Evolutionary conservation across 2,329 filamentous ascomycete genomes (phyloP), one percentile per base, ranked within the genome.

Genomic region (Cladobotryum protrusum): DNA sequence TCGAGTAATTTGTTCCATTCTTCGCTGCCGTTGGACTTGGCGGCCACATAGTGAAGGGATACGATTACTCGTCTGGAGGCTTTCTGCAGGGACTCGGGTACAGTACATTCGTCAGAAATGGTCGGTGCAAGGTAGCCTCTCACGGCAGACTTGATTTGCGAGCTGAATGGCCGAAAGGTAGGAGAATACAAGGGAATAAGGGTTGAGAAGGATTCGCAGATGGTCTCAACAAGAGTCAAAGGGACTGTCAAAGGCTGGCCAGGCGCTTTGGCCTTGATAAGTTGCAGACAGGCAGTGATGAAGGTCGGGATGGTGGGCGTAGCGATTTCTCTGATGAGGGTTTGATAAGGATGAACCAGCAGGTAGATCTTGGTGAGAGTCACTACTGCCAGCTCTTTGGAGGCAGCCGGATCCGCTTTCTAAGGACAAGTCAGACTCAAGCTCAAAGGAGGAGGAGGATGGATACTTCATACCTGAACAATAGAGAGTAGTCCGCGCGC

Each of bases 251-350:
- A 45, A 8, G 52, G 47, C 36, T 59, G 57, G 13, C 53, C 59
- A 9, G 60, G 50, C 2, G 72, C 65, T 0, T 71, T 65, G 1
- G 70, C 64, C 56, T 82, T 74, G 62, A 79, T 69, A 41, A 92
- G 74, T 59, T 85, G 82, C 41, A 96, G 67, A 59, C 86, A 89
- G 3, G 85, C 76, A 1, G 81, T 83, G 42, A 91, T 77, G 60
- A 92, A 95, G 1, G 78, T 72, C 1, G 88, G 82, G 17, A 96
- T 72, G 3, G 82, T 87, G 3, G 89, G 89, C 0, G 90, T 95
- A 1, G 87, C 91, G 53, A 96, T 88, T 64, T 96, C 91, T 59
- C 92, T 80, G 41, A 92, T 76, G 47, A 96, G 74, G 8, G 89
- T 93, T 52, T 86, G 88, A 62, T 90, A 90, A 35, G 85, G 82